Evolutionary conservation across 768 basidiomycete genomes (phyloP), one percentile per base, ranked within the genome.

Genomic region (Phanerochaete carnosa): DNA sequence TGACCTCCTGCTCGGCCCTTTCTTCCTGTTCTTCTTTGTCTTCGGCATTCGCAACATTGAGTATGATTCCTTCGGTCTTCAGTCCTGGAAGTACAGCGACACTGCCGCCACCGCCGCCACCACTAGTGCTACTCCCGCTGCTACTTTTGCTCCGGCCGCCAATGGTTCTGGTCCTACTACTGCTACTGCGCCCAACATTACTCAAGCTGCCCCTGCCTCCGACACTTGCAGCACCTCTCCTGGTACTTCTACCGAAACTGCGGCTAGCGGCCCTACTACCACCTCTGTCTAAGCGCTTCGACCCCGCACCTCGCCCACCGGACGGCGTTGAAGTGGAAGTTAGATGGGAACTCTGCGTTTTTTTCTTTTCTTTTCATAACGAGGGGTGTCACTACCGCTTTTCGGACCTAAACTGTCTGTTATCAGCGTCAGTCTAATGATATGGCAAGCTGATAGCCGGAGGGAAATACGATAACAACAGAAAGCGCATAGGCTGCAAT

Each of bases 1-100:
- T 51, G 78, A 79, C 60, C 51, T 79, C 26, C 15, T 78, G 46
- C 66, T 76, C 5, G 77, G 70, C 0, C 78, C 78, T 1, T 25
- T 78, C 30, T 79, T 78, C 68, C 65, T 79, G n/a, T 47, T 71
- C 51, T 43, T 53, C 23, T 70, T 65, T 50, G 62, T 72, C 33
- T 68, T 28, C 7, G 55, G 58, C 26, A 55, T 73, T 33, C 45
- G 65, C 53, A 45, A 12, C 56, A 28, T 70, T 50, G 72, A 73
- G 45, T 73, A 73, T 58, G 63, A 43, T 8, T 7, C 39, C 8
- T 43, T 43, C 39, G 39, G 39, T 43, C 39, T 43, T 43, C 39
- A 19, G 11, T 43, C 39, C 39, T 43, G 39, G 39, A 43, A 43
- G 39, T 43, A 43, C 39, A 43, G 39, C 39, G 39, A 43, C 16